Evolutionary conservation across 176 grass and related monocot genomes (phyloP).

Genomic region (Aechmea fasciata): DNA sequence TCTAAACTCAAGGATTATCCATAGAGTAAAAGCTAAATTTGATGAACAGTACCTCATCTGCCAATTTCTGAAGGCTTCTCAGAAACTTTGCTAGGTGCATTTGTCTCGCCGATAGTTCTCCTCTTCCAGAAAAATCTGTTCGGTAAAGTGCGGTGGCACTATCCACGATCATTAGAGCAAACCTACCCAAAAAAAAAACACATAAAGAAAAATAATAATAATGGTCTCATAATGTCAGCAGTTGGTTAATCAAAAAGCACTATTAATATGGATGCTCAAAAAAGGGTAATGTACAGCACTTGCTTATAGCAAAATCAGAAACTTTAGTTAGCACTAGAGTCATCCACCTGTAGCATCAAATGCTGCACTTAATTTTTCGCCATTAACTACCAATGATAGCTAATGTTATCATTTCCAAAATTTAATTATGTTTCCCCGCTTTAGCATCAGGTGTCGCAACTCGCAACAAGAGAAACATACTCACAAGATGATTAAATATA

Average conservation of each 20-base stretch:
- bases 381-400: neutral
- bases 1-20: neutral
- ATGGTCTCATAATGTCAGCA: neutral
- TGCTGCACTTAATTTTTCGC: neutral
- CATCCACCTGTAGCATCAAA: neutral
- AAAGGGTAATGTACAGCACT: neutral
- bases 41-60: conserved; percentile 45
- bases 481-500: neutral
- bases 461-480: neutral
- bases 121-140: conserved; percentile 96
- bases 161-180: conserved; percentile 95
- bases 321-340: neutral
- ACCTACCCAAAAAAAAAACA: conserved; percentile 36
- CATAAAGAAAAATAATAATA: conserved; percentile 3
- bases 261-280: neutral
- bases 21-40: neutral
- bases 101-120: conserved; percentile 90
- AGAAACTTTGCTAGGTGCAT: conserved; percentile 95
- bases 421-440: neutral
- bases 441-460: neutral
- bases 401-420: neutral
- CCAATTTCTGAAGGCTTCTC: conserved; percentile 91
- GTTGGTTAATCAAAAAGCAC: neutral
- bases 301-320: neutral
- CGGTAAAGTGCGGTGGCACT: conserved; percentile 88